These are phyloP conservation scores for Inonotus hispidus DNA, from an alignment of 1,284 basidiomycete species.

Conservation along the genomic window DNA sequence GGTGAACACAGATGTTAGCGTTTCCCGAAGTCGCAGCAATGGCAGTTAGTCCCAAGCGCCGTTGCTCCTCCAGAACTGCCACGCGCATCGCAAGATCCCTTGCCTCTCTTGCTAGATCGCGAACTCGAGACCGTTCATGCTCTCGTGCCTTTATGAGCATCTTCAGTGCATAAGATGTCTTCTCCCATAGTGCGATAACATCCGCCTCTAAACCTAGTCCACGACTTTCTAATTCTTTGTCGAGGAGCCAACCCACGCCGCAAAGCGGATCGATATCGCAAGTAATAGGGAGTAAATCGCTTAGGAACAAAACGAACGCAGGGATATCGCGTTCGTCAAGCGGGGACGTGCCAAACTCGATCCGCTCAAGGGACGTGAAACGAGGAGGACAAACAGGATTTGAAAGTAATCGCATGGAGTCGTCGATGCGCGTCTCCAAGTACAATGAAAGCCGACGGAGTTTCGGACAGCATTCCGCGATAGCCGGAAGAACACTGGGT, in stretches of 20 bases:
- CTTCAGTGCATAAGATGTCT: neutral
- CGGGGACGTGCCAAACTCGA: neutral
- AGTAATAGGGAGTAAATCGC: neutral
- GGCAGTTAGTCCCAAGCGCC: neutral
- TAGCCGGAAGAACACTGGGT: constrained; percentile 44
- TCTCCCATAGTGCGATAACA: neutral
- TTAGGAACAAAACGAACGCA: neutral
- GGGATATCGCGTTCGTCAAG: neutral
- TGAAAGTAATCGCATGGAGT: neutral
- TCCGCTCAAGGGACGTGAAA: neutral
- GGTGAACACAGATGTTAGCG: neutral
- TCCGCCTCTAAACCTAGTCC: neutral
- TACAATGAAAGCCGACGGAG: constrained; percentile 49
- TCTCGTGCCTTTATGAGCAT: neutral
- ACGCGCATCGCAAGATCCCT: neutral
- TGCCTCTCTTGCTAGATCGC: neutral
- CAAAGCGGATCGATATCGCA: neutral
- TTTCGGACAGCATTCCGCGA: constrained; percentile 49
- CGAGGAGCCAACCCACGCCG: neutral
- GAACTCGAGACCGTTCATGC: neutral
- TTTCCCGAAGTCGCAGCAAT: neutral
- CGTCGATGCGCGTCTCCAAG: constrained; percentile 32
- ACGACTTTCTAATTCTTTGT: neutral
- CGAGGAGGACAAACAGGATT: neutral
- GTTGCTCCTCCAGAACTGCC: neutral